A percentile compares a stretch with the other conserved stretches of the same genome.
Evolutionary conservation across 257 asterid species (phyloP).

Genomic region (Solanum microdontum): DNA sequence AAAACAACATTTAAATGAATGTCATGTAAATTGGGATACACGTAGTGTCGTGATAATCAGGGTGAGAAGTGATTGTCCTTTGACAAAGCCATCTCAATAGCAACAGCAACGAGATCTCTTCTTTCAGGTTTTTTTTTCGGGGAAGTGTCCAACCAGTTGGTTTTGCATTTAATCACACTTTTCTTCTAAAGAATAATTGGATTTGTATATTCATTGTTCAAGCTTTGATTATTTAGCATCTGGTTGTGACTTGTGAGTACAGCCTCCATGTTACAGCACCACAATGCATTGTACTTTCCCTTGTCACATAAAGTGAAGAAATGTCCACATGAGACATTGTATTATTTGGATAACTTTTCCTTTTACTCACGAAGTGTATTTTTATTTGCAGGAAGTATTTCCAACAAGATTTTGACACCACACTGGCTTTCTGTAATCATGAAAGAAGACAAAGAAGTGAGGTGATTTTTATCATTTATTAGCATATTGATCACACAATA

Average conservation of each 20-base stretch:
- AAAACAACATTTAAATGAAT: background rate
- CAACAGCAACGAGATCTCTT: background rate
- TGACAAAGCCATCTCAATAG: background rate
- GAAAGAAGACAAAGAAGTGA: constrained; percentile 82
- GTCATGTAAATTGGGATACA: background rate
- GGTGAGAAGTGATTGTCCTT: background rate
- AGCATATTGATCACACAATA: background rate
- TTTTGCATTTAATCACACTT: background rate
- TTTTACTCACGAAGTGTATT: constrained; percentile 6
- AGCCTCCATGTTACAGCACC: background rate
- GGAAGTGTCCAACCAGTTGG: background rate
- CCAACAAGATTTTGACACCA: constrained; percentile 86
- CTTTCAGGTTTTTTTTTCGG: background rate
- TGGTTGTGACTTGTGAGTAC: background rate
- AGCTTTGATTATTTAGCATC: background rate
- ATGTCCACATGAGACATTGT: background rate
- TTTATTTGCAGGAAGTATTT: constrained; percentile 52
- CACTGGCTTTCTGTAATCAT: constrained; percentile 79
- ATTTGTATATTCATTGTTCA: background rate
- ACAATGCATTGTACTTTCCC: background rate
- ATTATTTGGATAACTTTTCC: background rate
- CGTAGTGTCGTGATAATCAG: background rate
- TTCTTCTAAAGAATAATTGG: background rate
- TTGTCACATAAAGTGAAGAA: background rate
- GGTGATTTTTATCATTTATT: constrained; percentile 27